Percentiles rank a stretch among this genome's conserved stretches.
Evolutionary conservation across 306 rosid species (phyloP).

Genomic region (Senna tora): DNA sequence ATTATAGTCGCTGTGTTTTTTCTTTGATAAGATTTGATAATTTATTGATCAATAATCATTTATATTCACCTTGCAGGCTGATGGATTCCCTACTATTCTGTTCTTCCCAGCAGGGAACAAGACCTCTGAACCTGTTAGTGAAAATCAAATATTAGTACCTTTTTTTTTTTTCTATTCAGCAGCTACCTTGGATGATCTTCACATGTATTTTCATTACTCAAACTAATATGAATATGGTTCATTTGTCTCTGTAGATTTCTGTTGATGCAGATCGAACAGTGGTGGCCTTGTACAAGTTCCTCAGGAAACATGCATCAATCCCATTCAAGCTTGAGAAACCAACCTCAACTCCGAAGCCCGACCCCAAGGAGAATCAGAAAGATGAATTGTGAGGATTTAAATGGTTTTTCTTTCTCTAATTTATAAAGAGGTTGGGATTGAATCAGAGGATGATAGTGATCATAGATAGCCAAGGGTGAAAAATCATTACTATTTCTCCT

Average conservation of each 20-base stretch:
- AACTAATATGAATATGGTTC: slow-evolving; percentile 28
- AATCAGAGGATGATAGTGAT: slow-evolving; percentile 36
- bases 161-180: slow-evolving; percentile 1
- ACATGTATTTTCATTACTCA: background rate
- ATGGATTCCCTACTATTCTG: slow-evolving; percentile 55
- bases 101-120: slow-evolving; percentile 55
- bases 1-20: background rate
- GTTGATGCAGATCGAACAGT: slow-evolving; percentile 92
- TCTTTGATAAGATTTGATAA: slow-evolving; percentile 10
- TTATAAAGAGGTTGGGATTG: slow-evolving; percentile 35
- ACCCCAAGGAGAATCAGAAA: slow-evolving; percentile 60
- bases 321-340: slow-evolving; percentile 98
- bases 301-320: slow-evolving; percentile 89
- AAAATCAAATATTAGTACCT: slow-evolving; percentile 3
- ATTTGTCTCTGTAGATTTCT: slow-evolving; percentile 57
- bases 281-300: slow-evolving; percentile 92
- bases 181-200: slow-evolving; percentile 15
- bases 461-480: slow-evolving; percentile 15
- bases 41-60: background rate
- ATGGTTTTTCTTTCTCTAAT: slow-evolving; percentile 7
- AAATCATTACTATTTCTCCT: slow-evolving; percentile 17
- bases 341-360: slow-evolving; percentile 52
- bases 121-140: slow-evolving; percentile 51
- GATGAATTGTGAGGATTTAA: slow-evolving; percentile 72
- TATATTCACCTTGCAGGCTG: slow-evolving; percentile 44